These are phyloP conservation scores for Fusarium brachygibbosum DNA, from an alignment of 2,329 filamentous ascomycete species.

Conservation along the genomic window DNA sequence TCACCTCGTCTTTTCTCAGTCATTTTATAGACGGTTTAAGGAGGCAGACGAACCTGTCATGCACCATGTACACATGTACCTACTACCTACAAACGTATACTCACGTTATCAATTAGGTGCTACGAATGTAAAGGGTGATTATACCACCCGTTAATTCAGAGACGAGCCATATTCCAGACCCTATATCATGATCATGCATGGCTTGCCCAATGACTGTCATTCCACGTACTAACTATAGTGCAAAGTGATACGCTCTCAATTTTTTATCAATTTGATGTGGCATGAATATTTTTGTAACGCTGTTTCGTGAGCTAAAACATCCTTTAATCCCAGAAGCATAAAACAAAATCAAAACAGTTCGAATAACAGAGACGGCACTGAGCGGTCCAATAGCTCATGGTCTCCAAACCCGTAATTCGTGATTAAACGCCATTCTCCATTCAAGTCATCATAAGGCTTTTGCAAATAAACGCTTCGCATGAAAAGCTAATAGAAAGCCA, in stretches of 20 bases:
- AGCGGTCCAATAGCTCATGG: constrained; percentile 2
- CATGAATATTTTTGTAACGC: constrained; percentile 3
- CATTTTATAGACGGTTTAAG: constrained; percentile 13
- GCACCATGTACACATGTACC: constrained; percentile 32
- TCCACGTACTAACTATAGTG: not conserved
- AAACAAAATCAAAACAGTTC: constrained; percentile 11
- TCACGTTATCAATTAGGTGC: constrained; percentile 1
- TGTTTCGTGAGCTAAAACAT: constrained; percentile 1
- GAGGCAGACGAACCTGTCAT: constrained; percentile 32
- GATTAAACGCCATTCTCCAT: constrained; percentile 33
- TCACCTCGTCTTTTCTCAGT: not conserved
- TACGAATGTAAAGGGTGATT: not conserved
- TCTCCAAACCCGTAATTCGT: constrained; percentile 18
- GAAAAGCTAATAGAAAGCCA: constrained; percentile 20
- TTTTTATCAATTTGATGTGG: not conserved
- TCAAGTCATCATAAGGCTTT: constrained; percentile 16
- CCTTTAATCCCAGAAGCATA: constrained; percentile 6
- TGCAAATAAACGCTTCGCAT: not conserved
- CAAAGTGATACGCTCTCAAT: not conserved
- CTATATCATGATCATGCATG: not conserved
- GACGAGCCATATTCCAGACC: constrained; percentile 8
- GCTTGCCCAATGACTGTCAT: not conserved
- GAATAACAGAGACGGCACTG: constrained; percentile 1
- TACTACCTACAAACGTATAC: constrained; percentile 7
- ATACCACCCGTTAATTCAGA: not conserved